Percentiles rank a stretch among this genome's conserved stretches.
These are phyloP conservation scores for Gaillardinia entomophila DNA, from an alignment of 805 yeast species.

Conservation along the genomic window DNA sequence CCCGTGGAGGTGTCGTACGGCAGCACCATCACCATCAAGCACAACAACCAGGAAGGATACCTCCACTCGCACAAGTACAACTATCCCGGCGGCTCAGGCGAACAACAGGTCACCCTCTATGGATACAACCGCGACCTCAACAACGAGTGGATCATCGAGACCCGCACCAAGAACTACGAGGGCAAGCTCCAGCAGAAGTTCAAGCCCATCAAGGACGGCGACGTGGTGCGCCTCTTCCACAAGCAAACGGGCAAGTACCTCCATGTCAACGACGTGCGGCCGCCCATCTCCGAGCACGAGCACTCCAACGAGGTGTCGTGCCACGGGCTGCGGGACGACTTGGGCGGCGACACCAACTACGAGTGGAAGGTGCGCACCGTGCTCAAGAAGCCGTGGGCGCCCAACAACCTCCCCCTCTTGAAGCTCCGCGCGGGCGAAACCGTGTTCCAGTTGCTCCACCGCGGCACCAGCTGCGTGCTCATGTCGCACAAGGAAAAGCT, in stretches of 20 bases:
- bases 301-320: constrained; percentile 81
- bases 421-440: constrained; percentile 52
- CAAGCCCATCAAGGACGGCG: constrained; percentile 46
- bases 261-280: constrained; percentile 66
- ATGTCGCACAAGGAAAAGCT: constrained; percentile 67
- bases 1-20: constrained; percentile 74
- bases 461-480: constrained; percentile 62
- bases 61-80: constrained; percentile 68
- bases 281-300: constrained; percentile 88
- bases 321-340: constrained; percentile 51
- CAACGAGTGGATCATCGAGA: constrained; percentile 72
- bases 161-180: constrained; percentile 23
- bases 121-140: constrained; percentile 52
- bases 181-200: constrained; percentile 33
- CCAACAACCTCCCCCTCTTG: constrained; percentile 28
- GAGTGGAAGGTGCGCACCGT: constrained; percentile 58
- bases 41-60: constrained; percentile 64
- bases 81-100: constrained; percentile 61
- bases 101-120: constrained; percentile 77
- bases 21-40: constrained; percentile 66
- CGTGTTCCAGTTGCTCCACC: constrained; percentile 65
- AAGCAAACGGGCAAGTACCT: constrained; percentile 59
- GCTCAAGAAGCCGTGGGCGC: constrained; percentile 24
- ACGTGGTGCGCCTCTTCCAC: constrained; percentile 64
- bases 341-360: constrained; percentile 63